phyloP scores from a whole-genome alignment of 2,329 filamentous ascomycete species.

The Neoscytalidium dimidiatum region DNA sequence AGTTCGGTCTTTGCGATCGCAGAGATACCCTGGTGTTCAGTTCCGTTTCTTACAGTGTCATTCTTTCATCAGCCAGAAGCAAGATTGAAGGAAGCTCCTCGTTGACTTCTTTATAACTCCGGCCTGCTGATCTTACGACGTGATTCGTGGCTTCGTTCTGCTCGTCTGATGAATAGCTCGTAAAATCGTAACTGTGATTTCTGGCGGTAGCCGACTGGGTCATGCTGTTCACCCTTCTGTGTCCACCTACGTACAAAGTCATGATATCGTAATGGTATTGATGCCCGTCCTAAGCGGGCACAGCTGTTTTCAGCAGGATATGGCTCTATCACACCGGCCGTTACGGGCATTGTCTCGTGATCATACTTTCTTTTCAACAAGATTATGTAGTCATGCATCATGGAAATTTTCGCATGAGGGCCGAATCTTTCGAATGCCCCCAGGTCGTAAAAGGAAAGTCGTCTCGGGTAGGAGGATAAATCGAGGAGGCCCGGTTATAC shows the following conservation, averaged over 20 bases:
- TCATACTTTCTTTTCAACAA: background rate
- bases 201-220: too few species aligned
- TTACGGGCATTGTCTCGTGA: background rate
- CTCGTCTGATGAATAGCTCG: too few species aligned
- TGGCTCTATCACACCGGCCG: background rate
- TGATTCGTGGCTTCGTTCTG: too few species aligned
- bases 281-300: background rate
- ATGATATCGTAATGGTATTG: background rate
- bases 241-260: background rate
- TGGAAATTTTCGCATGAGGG: background rate
- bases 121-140: too few species aligned
- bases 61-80: background rate
- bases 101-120: too few species aligned
- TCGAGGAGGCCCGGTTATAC: too few species aligned
- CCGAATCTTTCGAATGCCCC: too few species aligned
- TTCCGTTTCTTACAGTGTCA: background rate
- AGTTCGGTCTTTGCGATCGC: background rate
- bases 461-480: too few species aligned
- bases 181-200: too few species aligned
- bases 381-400: background rate
- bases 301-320: background rate
- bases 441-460: too few species aligned
- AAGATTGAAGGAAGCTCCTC: too few species aligned
- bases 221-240: background rate
- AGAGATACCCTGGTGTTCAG: conserved; percentile 5